Percentiles rank a stretch among this genome's conserved stretches.
phyloP scores from a whole-genome alignment of 495 filamentous ascomycete species.

The Parathielavia appendiculata region DNA sequence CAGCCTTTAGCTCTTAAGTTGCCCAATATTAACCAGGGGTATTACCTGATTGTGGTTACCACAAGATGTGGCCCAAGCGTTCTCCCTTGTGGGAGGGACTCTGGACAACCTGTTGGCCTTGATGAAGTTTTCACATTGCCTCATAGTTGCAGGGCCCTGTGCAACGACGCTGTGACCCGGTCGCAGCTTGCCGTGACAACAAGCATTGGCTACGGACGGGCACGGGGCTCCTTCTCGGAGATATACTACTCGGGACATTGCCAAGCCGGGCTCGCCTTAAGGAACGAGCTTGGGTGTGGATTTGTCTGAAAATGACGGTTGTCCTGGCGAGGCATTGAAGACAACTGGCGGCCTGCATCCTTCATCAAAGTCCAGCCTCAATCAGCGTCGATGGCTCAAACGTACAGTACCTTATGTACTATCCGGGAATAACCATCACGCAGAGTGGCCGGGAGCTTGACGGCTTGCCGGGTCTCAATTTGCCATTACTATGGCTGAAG shows the following conservation, averaged over 20 bases:
- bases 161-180: conserved; percentile 1
- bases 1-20: conserved; percentile 25
- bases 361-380: too few relatives aligned
- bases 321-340: background rate
- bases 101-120: background rate
- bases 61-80: conserved; percentile 13
- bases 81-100: too few relatives aligned
- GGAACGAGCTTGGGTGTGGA: background rate
- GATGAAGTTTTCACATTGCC: background rate
- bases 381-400: too few relatives aligned
- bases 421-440: too few relatives aligned
- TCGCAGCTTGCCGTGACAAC: background rate
- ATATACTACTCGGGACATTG: conserved; percentile 7
- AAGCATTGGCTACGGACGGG: background rate
- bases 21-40: conserved; percentile 26
- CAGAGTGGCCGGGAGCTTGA: too few relatives aligned
- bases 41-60: too few relatives aligned
- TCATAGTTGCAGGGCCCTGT: background rate
- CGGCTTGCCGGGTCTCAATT: too few relatives aligned
- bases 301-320: background rate
- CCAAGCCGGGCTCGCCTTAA: conserved; percentile 4
- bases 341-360: too few relatives aligned
- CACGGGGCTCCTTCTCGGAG: background rate
- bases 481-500: too few relatives aligned
- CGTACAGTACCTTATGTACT: too few relatives aligned